phyloP scores from a whole-genome alignment of 805 yeast genomes.

The Metschnikowia similis region DNA sequence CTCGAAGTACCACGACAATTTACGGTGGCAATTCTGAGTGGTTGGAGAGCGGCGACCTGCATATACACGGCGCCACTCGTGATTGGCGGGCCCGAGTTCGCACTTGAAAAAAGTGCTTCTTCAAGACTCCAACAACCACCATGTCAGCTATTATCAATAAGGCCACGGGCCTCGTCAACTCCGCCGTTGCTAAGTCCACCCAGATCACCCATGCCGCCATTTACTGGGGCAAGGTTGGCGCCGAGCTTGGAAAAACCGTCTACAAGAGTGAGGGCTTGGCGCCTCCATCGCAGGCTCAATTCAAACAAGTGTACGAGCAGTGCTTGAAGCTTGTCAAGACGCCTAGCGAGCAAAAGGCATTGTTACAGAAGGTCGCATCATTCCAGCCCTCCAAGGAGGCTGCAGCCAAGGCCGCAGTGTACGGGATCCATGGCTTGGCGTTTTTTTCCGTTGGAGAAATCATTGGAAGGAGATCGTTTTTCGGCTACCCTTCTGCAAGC shows the following conservation, averaged over 20 bases:
- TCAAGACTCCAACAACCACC: constrained; percentile 1
- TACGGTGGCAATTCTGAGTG: neutral
- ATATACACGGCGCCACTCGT: constrained; percentile 1
- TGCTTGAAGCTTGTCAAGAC: constrained; percentile 34
- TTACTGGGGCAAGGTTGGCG: constrained; percentile 75
- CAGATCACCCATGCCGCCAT: constrained; percentile 50
- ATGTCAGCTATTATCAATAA: constrained; percentile 44
- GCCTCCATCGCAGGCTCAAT: constrained; percentile 77
- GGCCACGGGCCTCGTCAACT: constrained; percentile 37
- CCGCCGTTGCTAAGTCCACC: constrained; percentile 33
- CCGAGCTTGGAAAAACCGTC: constrained; percentile 67
- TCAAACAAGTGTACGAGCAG: constrained; percentile 66
- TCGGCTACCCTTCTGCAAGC: constrained; percentile 75
- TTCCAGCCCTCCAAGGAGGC: constrained; percentile 51
- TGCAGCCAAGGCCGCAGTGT: constrained; percentile 64
- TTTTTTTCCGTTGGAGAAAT: constrained; percentile 93
- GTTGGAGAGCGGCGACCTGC: neutral
- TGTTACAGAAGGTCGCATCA: constrained; percentile 43
- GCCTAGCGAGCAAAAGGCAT: constrained; percentile 55
- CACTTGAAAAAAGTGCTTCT: constrained; percentile 1
- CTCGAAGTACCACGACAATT: no score
- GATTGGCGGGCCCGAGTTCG: constrained; percentile 7
- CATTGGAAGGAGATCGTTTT: constrained; percentile 89
- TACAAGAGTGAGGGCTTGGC: constrained; percentile 90
- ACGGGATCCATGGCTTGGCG: constrained; percentile 81